Base-by-base conservation (phyloP, 257 asterid genomes). In the Asclepias syriaca region DNA sequence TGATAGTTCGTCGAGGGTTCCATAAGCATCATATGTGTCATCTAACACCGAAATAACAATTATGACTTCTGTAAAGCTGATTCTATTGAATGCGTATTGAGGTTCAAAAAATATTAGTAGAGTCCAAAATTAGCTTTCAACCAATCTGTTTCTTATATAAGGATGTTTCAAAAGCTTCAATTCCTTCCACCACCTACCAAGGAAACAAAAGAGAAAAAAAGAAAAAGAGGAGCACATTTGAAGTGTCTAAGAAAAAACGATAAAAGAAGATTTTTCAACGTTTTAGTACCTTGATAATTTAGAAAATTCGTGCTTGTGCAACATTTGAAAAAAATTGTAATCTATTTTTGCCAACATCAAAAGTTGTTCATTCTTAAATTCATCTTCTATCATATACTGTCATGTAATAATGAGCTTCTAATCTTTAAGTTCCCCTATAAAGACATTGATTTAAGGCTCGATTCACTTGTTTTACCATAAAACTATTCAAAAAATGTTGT, bases 291-390 rank as follows among this genome's bases (percentile, higher is more conserved):
- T 84, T 29, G 73, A 65, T 29, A 82, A 10, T 43, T 79, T 76
- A 70, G 70, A 49, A 12, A 81, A 83, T 45, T 84, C 88, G 45
- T 77, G 40, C 66, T 68, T 82, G 29, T 84, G 80, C 64, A 84
- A n/a, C 64, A 75, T 24, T 48, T 84, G 88, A 39, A 82, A 45
- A 27, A 67, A 57, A 75, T 82, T 84, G 73, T 57, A 84, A 39
- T 84, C 81, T 64, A 72, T 19, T 71, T 68, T 68, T 6, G 59
- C 24, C 74, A 45, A 11, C 69, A 74, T 51, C 65, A 78, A 22
- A 0, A 48, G 32, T 8, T 72, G 12, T 2, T 67, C 74, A 11
- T 72, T 76, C 56, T 68, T 80, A 1, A 72, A 64, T 16, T 69
- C 79, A 7, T 16, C 69, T 49, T 78, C 73, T n/a, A 39, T 80